Evolutionary conservation across 2,329 filamentous ascomycete genomes (phyloP).

Genomic region (Xylariaceae sp.): DNA sequence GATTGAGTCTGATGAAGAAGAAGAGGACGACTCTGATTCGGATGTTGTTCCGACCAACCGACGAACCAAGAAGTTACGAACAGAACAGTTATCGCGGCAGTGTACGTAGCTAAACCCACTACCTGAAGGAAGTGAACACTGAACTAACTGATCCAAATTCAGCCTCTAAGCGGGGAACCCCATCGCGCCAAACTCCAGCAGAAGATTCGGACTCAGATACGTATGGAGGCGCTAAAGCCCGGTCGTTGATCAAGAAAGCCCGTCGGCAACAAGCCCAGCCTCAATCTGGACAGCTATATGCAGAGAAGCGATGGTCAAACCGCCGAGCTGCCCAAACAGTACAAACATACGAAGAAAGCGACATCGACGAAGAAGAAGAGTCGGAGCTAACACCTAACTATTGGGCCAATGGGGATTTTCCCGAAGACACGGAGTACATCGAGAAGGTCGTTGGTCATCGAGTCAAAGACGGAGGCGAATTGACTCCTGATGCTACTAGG

Average conservation of each 20-base stretch:
- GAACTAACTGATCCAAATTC: conserved; percentile 25
- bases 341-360: conserved; percentile 71
- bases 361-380: conserved; percentile 69
- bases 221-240: conserved; percentile 78
- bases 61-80: conserved; percentile 73
- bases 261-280: conserved; percentile 71
- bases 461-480: conserved; percentile 70
- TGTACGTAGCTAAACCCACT: conserved; percentile 54
- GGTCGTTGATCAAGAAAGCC: conserved; percentile 76
- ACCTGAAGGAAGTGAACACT: conserved; percentile 7
- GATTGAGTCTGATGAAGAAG: conserved; percentile 59
- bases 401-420: conserved; percentile 69
- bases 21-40: conserved; percentile 77
- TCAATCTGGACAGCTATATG: conserved; percentile 69
- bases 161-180: conserved; percentile 69
- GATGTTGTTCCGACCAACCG: conserved; percentile 66
- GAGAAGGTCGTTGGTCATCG: conserved; percentile 91
- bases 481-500: conserved; percentile 62
- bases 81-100: conserved; percentile 65
- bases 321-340: conserved; percentile 77
- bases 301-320: conserved; percentile 91
- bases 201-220: conserved; percentile 74
- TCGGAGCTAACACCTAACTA: conserved; percentile 73
- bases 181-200: conserved; percentile 59
- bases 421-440: conserved; percentile 84